Conservation (phyloP, 179 eudicot genomes). For the Camellia oleifera region DNA sequence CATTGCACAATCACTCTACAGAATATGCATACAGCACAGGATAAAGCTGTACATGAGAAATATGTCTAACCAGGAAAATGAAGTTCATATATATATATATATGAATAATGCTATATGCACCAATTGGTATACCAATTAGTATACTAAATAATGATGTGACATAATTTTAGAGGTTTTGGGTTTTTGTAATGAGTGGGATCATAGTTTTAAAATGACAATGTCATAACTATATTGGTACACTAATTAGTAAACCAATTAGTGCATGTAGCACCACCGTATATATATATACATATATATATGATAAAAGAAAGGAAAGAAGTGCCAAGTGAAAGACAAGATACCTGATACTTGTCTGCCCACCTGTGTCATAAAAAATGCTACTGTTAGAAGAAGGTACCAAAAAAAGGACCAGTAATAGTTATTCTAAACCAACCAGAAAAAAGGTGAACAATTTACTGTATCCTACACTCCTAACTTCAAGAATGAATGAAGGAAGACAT, state of each 20-base stretch:
- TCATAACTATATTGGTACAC: no score
- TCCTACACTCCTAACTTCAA: background rate
- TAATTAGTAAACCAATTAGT: no score
- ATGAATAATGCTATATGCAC: no score
- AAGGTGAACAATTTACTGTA: background rate
- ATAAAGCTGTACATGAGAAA: background rate
- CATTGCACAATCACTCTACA: background rate
- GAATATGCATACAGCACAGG: background rate
- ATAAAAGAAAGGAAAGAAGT: background rate
- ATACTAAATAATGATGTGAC: no score
- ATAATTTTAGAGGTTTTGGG: no score
- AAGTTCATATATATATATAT: background rate
- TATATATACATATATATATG: background rate
- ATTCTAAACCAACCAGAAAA: background rate
- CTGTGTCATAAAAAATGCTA: constrained; percentile 48
- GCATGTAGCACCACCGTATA: no score
- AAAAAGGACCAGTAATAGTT: background rate
- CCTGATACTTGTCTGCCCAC: constrained; percentile 99
- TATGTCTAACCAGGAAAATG: background rate
- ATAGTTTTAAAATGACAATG: no score
- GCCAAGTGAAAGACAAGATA: constrained; percentile 24
- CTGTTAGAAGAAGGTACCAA: constrained; percentile 18
- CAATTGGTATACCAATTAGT: no score
- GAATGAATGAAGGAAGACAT: background rate
- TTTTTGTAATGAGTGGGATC: no score